A percentile compares a stretch with the other conserved stretches of the same genome.
Conservation (phyloP, 2,329 filamentous ascomycete genomes). For the Rutstroemia sp. region DNA sequence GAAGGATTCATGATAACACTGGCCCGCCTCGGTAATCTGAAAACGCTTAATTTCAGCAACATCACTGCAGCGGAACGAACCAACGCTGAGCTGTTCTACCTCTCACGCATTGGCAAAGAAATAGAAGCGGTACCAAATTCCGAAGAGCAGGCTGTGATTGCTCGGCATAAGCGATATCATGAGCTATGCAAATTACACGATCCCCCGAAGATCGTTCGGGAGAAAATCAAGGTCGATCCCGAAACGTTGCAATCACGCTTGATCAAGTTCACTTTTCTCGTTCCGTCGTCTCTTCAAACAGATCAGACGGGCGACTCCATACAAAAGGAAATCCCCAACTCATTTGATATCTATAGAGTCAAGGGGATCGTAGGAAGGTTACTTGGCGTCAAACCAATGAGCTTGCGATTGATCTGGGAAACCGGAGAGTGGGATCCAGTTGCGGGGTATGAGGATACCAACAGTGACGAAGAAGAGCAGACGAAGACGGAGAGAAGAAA, state of each 20-base stretch:
- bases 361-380: constrained; percentile 68
- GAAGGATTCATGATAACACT: constrained; percentile 87
- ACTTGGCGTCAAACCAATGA: constrained; percentile 58
- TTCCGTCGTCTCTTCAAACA: constrained; percentile 14
- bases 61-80: constrained; percentile 68
- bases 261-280: constrained; percentile 53
- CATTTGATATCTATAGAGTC: constrained; percentile 73
- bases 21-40: constrained; percentile 62
- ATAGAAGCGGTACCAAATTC: constrained; percentile 52
- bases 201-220: constrained; percentile 48
- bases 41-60: constrained; percentile 63
- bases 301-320: constrained; percentile 15
- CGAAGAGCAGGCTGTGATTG: constrained; percentile 47
- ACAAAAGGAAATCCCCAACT: constrained; percentile 54
- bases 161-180: constrained; percentile 61
- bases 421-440: constrained; percentile 87
- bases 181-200: constrained; percentile 73
- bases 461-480: constrained; percentile 43
- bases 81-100: constrained; percentile 91
- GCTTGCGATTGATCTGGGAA: constrained; percentile 70
- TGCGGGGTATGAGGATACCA: constrained; percentile 48
- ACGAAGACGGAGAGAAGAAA: not conserved
- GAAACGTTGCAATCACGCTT: constrained; percentile 77
- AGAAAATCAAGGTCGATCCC: constrained; percentile 52
- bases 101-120: constrained; percentile 74